These are phyloP conservation scores for Penicillium ochrochloron DNA, from an alignment of 495 filamentous ascomycete genomes.

Conservation along the genomic window DNA sequence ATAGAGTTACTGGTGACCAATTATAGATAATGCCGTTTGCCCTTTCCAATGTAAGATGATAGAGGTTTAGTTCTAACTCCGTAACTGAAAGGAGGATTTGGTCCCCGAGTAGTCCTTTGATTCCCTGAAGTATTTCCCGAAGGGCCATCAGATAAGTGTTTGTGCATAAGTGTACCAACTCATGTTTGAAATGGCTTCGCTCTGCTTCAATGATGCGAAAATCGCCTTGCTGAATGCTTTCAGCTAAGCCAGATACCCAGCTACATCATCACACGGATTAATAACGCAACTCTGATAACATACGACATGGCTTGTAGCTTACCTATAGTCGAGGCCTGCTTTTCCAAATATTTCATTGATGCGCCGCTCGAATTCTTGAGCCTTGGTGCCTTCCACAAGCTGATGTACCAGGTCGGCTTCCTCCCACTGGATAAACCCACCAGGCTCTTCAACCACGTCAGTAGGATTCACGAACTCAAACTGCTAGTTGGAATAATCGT, in stretches of 20 bases:
- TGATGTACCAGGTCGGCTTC: conserved; percentile 32
- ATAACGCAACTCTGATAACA: neutral
- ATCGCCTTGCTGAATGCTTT: conserved; percentile 4
- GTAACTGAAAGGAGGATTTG: conserved; percentile 5
- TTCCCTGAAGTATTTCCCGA: conserved; percentile 17
- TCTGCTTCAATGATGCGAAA: conserved; percentile 13
- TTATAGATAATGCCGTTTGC: conserved; percentile 16
- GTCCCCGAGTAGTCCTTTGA: neutral
- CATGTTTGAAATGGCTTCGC: conserved; percentile 5
- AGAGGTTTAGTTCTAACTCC: conserved; percentile 7
- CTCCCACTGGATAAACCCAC: conserved; percentile 41
- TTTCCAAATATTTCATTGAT: conserved; percentile 13
- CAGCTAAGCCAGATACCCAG: conserved; percentile 17
- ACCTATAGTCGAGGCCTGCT: conserved; percentile 20
- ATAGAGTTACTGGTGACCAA: conserved; percentile 18
- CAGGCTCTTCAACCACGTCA: conserved; percentile 26
- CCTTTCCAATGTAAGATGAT: neutral
- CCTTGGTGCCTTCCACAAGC: conserved; percentile 13
- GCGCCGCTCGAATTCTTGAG: conserved; percentile 12
- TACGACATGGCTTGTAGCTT: neutral
- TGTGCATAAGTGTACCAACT: conserved; percentile 16
- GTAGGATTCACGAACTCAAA: conserved; percentile 12
- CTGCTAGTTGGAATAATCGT: conserved; percentile 8
- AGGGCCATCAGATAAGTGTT: conserved; percentile 21
- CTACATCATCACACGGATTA: conserved; percentile 3